Evolutionary conservation across 129 eudicot genomes (phyloP).

Genomic region (Smallanthus sonchifolius): DNA sequence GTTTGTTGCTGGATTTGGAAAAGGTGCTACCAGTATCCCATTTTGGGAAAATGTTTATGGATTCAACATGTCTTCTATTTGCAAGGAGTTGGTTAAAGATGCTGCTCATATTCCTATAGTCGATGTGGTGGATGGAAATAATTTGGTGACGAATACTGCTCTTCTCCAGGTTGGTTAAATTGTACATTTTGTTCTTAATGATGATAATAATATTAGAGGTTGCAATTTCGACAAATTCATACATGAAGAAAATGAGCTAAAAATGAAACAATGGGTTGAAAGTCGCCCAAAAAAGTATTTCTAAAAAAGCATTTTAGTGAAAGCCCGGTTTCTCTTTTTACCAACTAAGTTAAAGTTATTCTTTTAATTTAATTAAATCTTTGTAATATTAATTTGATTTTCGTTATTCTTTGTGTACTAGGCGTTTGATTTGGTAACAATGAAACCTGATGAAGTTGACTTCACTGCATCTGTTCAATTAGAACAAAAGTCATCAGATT

Average conservation of each 20-base stretch:
- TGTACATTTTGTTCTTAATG: neutral
- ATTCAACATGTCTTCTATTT: conserved; percentile 77
- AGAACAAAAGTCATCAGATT: conserved; percentile 33
- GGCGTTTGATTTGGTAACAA: conserved; percentile 76
- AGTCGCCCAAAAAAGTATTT: neutral
- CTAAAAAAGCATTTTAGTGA: too few species aligned
- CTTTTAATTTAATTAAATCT: neutral
- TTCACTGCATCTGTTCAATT: conserved; percentile 60
- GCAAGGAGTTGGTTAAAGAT: conserved; percentile 70
- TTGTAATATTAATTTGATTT: neutral
- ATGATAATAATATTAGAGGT: neutral
- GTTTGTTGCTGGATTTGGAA: conserved; percentile 98
- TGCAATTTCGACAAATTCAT: too few species aligned
- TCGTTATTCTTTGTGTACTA: conserved; percentile 16
- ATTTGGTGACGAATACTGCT: conserved; percentile 63
- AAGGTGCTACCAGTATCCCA: conserved; percentile 80
- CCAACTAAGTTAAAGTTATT: neutral
- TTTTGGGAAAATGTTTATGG: conserved; percentile 98
- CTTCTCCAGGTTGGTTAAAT: conserved; percentile 65
- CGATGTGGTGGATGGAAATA: conserved; percentile 64
- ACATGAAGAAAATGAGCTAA: neutral
- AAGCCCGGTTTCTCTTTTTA: too few species aligned
- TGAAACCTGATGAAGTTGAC: conserved; percentile 76
- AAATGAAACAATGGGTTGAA: neutral
- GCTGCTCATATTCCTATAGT: conserved; percentile 80